phyloP scores from a whole-genome alignment of 164 flowering plant genomes.

The Berberis vulgaris region DNA sequence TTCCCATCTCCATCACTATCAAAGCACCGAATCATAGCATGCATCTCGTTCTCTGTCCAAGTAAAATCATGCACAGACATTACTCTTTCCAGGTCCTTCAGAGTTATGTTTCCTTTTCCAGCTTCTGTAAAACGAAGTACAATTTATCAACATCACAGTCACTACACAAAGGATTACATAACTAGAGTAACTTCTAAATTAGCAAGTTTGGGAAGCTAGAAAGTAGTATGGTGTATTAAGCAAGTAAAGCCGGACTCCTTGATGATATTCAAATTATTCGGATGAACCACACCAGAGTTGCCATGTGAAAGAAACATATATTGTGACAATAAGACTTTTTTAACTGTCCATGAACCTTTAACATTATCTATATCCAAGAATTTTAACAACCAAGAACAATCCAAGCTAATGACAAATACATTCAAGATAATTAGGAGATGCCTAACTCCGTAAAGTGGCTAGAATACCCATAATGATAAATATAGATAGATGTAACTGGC shows the following conservation, averaged over 20 bases:
- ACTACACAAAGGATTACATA: not conserved
- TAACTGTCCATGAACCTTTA: too few relatives aligned
- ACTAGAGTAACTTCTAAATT: not conserved
- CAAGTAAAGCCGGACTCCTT: too few relatives aligned
- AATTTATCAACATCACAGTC: constrained; percentile 7
- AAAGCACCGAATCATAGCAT: constrained; percentile 69
- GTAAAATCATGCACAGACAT: constrained; percentile 68
- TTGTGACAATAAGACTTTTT: too few relatives aligned
- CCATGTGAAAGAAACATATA: too few relatives aligned
- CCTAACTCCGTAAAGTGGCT: not conserved
- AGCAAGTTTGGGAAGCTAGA: too few relatives aligned
- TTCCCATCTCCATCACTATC: constrained; percentile 74
- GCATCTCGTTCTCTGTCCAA: constrained; percentile 78
- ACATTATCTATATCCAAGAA: too few relatives aligned
- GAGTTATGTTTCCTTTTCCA: constrained; percentile 52
- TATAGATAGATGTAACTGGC: too few relatives aligned
- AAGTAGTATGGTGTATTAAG: too few relatives aligned
- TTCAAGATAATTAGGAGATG: not conserved
- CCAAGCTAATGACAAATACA: not conserved
- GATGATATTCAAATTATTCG: too few relatives aligned
- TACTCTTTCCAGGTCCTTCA: constrained; percentile 50
- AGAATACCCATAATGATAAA: too few relatives aligned
- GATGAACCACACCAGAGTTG: too few relatives aligned
- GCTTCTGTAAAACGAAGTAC: constrained; percentile 35
- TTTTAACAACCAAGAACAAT: not conserved